Base-by-base conservation (phyloP, 2,329 filamentous ascomycete species). In the Nectriaceae sp. region DNA sequence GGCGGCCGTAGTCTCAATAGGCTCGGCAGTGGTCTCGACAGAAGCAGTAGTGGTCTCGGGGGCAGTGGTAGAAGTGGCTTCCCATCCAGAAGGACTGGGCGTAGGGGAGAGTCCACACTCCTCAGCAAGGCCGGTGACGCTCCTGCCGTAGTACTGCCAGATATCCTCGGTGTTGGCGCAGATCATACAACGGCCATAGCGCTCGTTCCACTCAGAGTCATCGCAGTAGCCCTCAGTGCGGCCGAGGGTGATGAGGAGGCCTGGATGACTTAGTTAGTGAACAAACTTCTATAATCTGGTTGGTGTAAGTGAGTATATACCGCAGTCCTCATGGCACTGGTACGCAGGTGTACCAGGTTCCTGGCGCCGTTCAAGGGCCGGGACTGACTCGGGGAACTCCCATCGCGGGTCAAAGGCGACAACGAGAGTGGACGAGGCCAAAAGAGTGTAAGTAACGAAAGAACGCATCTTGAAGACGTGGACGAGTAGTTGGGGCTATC, bases 311-410 rank as follows among this genome's bases (percentile, higher is more conserved):
- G 38, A 61, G 54, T 16, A 60, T 66, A 31, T 62, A 74, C 74
- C 74, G 56, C 75, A 77, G 53, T 74, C 70, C 43, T 70, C 69
- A 50, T 77, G 74, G 60, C 75, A 77, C 19, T 71, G 67, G 53
- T 73, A 77, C 3, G 64, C 56, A 15, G 74, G 70, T 6, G 72
- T 72, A 5, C 74, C 75, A 11, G 73, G 72, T 16, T 70, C 69
- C 56, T 76, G 75, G 40, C 74, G 71, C 53, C 65, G 68, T 44
- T 71, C 50, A 3, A 75, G 54, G 19, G 36, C 35, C 21, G 57
- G 56, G 3, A 59, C 54, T 4, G 44, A 46, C 11, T 57, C 52
- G 2, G 56, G 57, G 11, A 44, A 59, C 29, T 60, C 81, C 77
- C 57, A 59, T 16, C 56, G 56, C 24, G 51, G 56, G 21, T 55